These are phyloP conservation scores for Amyloporia xantha DNA, from an alignment of 768 basidiomycete genomes.

Conservation along the genomic window DNA sequence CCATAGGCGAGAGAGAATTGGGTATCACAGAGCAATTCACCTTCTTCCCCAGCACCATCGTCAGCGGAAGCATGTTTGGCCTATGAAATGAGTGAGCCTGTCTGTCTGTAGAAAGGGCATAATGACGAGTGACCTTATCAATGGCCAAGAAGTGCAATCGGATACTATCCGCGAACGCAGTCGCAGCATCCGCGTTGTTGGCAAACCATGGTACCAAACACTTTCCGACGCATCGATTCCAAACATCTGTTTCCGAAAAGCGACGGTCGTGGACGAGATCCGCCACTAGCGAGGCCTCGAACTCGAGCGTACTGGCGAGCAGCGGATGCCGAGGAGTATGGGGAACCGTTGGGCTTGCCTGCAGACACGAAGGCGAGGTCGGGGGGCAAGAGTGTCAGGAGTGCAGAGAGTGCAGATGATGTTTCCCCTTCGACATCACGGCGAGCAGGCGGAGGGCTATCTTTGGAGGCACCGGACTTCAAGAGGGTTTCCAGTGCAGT, in stretches of 20 bases:
- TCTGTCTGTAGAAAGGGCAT: constrained; percentile 5
- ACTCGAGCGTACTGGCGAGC: constrained; percentile 56
- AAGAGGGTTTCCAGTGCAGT: constrained; percentile 73
- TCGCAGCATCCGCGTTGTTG: constrained; percentile 35
- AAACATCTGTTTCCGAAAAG: constrained; percentile 46
- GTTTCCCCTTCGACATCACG: constrained; percentile 67
- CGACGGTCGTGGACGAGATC: constrained; percentile 64
- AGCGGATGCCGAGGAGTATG: constrained; percentile 49
- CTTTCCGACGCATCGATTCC: constrained; percentile 66
- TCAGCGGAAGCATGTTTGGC: constrained; percentile 46
- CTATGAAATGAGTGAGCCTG: constrained; percentile 25
- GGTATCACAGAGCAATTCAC: constrained; percentile 85
- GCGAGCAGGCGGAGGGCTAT: constrained; percentile 57
- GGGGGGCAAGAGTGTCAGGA: constrained; percentile 55
- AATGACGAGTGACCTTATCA: constrained; percentile 46
- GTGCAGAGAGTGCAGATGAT: constrained; percentile 43
- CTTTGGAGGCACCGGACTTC: constrained; percentile 78
- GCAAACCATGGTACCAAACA: constrained; percentile 70
- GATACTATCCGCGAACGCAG: constrained; percentile 53
- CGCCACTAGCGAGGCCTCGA: constrained; percentile 66
- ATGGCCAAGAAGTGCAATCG: constrained; percentile 70
- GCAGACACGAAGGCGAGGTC: constrained; percentile 37
- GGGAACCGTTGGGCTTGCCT: constrained; percentile 42
- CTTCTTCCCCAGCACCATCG: constrained; percentile 54
- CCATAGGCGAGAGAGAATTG: constrained; percentile 96